Base-by-base conservation (phyloP, 805 yeast species). In the Sugiyamaella valdiviana region DNA sequence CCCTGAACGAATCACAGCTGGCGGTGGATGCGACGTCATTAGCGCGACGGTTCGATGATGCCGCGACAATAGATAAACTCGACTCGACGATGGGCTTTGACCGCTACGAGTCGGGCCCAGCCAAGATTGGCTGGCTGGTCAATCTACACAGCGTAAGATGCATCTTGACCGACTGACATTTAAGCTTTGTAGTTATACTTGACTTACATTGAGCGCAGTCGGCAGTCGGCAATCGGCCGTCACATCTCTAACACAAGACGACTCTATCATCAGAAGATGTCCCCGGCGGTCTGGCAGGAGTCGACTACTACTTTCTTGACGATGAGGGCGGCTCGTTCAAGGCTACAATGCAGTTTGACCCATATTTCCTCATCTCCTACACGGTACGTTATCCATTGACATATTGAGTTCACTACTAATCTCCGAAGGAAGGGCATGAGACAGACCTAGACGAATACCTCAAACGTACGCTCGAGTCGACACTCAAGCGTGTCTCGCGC, bases 301-400 rank as follows among this genome's bases (percentile, higher is more conserved):
- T 91, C 2, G 97, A 93, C 58, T 89, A 84, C 65, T 95, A 95
- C 63, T 93, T 95, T 58, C 67, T 93, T 6, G 98, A 90, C 63
- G 96, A 87, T 59, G 97, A 90, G 63, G 99, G 99, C 42, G 99
- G 97, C 5, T 80, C 85, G 39, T 93, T 95, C 71, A 93, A 91
- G 63, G 82, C 89, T 3, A 83, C 95, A 0, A 66, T 86, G 12
- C 83, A 77, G 50, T 86, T 78, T 62, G 89, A 87, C 57, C 99
- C 99, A 0, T 93, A 93, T 64, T 85, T 93, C 60, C 77, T 83
- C 45, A 68, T 93, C 9, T 73, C 79, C 2, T 79, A 87, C 54
- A 71, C 76, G n/a, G 76, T 76, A 1, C 79, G 80, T 4, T 65
- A 63, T 50, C n/a, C 21, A 12, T 6, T 41, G 44, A 16, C 19